Evolutionary conservation across 441 rosid species (phyloP).

Genomic region (Bruguiera hainesii): DNA sequence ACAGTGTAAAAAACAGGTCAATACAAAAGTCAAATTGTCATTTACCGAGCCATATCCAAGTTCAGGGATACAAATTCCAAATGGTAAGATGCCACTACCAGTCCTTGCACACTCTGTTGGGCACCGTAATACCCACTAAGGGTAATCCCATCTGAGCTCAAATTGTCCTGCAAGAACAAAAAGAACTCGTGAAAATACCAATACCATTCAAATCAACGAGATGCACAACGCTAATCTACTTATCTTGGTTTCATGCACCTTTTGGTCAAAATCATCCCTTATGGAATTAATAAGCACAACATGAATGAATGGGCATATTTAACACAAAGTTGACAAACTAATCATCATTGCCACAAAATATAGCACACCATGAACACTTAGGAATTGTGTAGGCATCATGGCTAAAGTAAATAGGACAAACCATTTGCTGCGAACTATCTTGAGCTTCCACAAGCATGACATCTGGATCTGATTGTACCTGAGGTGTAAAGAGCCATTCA

Average conservation of each 20-base stretch:
- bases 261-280: background rate
- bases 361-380: background rate
- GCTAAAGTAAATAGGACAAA: slow-evolving; percentile 29
- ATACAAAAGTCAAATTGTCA: background rate
- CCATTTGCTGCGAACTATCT: slow-evolving; percentile 77
- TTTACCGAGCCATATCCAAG: background rate
- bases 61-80: background rate
- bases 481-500: slow-evolving; percentile 22
- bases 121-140: slow-evolving; percentile 60
- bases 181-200: slow-evolving; percentile 1
- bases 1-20: slow-evolving; percentile 15
- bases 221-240: background rate
- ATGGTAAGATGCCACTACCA: slow-evolving; percentile 36
- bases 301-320: background rate
- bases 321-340: background rate
- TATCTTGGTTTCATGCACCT: background rate
- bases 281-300: background rate
- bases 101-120: slow-evolving; percentile 56
- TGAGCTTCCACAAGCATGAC: slow-evolving; percentile 55
- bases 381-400: background rate
- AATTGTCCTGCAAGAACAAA: slow-evolving; percentile 52
- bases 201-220: slow-evolving; percentile 6
- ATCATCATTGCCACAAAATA: background rate
- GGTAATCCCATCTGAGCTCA: slow-evolving; percentile 56
- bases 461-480: slow-evolving; percentile 66